Evolutionary conservation across 2,329 filamentous ascomycete species (phyloP), one percentile per base, ranked within the genome.

Genomic region (Pyricularia grisea): DNA sequence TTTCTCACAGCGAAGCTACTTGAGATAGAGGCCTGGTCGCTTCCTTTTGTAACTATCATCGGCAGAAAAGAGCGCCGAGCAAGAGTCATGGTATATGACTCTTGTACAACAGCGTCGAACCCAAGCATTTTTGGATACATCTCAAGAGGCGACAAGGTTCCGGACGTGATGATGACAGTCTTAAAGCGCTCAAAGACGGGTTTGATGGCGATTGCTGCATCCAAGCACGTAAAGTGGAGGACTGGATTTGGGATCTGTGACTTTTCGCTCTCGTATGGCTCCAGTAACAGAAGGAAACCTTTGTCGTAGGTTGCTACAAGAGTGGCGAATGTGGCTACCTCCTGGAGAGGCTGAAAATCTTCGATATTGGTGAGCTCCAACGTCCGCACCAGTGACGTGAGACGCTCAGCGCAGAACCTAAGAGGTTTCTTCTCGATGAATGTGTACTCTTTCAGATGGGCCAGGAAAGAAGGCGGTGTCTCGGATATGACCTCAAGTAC

Each of bases 91-190:
- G 88, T 89, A 80, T 99, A 99, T 0, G 96, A 99, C 78, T 99
- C 94, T 77, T 98, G 94, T 3, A 98, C 91, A 0, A 98, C 93
- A 1, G 94, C 93, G 11, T 86, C 85, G 80, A 99, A 99, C 68
- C 93, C 91, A 30, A 99, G 88, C 94, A 99, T 99, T 76, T 97
- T 97, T 0, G 95, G 96, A 75, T 99, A 99, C 91, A 99, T 99
- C 77, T 99, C 96, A 3, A 99, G 81, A 0, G 95, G 95, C 1
- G 95, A 98, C 71, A 99, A 93, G 1, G 95, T 99, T 72, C 95
- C 95, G 0, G 95, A 98, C 0, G 95, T 99, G 77, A 99, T 98
- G 76, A 99, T 97, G 72, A 99, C 95, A 1, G 95, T 98, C 78
- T 92, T 94, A 78, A 99, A 99, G 67, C 95, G 90, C 70, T 99